A percentile compares a stretch with the other conserved stretches of the same genome.
These are phyloP conservation scores for Sporothrix schenckii DNA, from an alignment of 2,329 filamentous ascomycete species.

Conservation along the genomic window DNA sequence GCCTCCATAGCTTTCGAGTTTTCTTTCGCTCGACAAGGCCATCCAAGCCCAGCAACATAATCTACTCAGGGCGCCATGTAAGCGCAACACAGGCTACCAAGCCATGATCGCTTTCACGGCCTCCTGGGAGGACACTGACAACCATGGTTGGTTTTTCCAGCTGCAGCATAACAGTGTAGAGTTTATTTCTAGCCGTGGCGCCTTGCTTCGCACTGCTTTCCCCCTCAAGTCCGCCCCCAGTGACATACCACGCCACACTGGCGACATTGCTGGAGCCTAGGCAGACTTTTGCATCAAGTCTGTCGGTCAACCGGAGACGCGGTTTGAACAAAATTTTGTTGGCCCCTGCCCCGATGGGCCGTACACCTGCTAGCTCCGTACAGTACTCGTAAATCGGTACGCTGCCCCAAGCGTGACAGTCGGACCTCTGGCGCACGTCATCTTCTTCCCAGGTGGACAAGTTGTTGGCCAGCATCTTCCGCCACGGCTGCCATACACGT, in stretches of 20 bases:
- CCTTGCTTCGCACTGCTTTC: neutral
- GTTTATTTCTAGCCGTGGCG: neutral
- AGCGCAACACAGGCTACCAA: neutral
- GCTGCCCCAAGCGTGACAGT: constrained; percentile 51
- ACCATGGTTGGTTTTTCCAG: neutral
- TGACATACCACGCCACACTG: constrained; percentile 36
- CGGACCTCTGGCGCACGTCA: constrained; percentile 47
- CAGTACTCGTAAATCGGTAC: constrained; percentile 49
- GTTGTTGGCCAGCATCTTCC: constrained; percentile 45
- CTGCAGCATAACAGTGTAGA: neutral
- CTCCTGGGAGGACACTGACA: neutral
- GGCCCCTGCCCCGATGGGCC: constrained; percentile 34
- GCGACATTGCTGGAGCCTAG: constrained; percentile 39
- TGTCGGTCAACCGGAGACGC: constrained; percentile 37
- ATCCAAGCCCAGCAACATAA: too few relatives aligned
- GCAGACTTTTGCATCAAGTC: constrained; percentile 38
- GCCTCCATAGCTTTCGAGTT: too few relatives aligned
- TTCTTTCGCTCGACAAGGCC: neutral
- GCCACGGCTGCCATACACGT: constrained; percentile 44
- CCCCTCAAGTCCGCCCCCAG: neutral
- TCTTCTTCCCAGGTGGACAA: constrained; percentile 50
- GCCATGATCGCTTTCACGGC: neutral
- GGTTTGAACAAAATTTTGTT: constrained; percentile 40
- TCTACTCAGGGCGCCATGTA: constrained; percentile 6
- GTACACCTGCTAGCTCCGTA: constrained; percentile 43